These are phyloP conservation scores for Tremella fuciformis DNA, from an alignment of 768 basidiomycete genomes.

Conservation along the genomic window DNA sequence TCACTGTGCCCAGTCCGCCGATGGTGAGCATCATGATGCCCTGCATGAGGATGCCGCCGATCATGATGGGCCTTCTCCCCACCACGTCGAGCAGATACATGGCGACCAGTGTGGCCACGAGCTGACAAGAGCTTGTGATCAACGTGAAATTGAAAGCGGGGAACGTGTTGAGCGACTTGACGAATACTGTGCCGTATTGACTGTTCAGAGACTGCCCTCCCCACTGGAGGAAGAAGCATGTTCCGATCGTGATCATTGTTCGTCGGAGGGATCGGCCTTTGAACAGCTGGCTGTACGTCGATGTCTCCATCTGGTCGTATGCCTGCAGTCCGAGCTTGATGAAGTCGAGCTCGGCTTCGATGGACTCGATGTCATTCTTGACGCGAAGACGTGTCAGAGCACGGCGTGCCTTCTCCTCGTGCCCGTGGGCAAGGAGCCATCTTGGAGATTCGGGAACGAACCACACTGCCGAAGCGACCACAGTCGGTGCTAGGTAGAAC, in stretches of 20 bases:
- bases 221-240: slow-evolving; percentile 8
- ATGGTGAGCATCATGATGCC: neutral
- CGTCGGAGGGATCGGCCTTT: neutral
- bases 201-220: slow-evolving; percentile 1
- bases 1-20: neutral
- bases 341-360: no score
- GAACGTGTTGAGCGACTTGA: no score
- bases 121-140: neutral
- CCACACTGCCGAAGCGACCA: no score
- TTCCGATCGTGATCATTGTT: slow-evolving; percentile 5
- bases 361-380: no score
- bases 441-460: slow-evolving; percentile 12
- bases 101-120: no score
- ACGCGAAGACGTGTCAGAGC: neutral
- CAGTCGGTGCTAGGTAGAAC: no score
- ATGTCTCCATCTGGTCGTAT: no score
- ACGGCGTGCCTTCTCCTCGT: slow-evolving; percentile 60
- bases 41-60: neutral
- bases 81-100: no score
- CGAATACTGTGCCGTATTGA: neutral
- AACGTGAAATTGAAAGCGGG: neutral
- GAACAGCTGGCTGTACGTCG: neutral
- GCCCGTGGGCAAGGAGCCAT: slow-evolving; percentile 28
- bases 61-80: slow-evolving; percentile 3
- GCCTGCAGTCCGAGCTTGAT: neutral